Percentiles rank a stretch among this genome's conserved stretches.
Evolutionary conservation across 2,329 filamentous ascomycete genomes (phyloP).

Genomic region (Ophiostoma ips): DNA sequence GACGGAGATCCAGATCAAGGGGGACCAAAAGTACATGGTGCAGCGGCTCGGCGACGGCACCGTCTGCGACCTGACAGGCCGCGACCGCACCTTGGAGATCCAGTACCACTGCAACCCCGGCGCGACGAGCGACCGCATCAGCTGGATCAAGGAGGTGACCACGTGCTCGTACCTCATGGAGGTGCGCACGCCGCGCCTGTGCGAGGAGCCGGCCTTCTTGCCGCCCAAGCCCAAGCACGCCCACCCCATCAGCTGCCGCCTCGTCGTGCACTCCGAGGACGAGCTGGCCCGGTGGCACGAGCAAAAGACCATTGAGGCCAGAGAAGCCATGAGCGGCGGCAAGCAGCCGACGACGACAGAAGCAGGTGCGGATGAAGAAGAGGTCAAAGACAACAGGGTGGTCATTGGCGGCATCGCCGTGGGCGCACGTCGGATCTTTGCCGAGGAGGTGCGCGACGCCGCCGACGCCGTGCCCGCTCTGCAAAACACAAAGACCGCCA

Average conservation of each 20-base stretch:
- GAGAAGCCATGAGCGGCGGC: constrained; percentile 22
- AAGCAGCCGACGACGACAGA: constrained; percentile 10
- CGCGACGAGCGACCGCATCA: constrained; percentile 59
- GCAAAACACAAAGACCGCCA: constrained; percentile 1
- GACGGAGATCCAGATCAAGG: constrained; percentile 64
- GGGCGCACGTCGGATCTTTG: constrained; percentile 28
- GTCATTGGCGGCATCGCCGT: constrained; percentile 41
- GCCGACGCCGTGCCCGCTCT: not conserved
- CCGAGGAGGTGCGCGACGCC: constrained; percentile 6
- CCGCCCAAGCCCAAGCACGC: constrained; percentile 66
- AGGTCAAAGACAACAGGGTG: constrained; percentile 11
- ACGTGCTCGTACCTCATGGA: constrained; percentile 92
- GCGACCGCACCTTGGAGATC: constrained; percentile 70
- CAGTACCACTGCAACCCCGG: constrained; percentile 69
- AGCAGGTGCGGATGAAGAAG: constrained; percentile 7
- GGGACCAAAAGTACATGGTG: constrained; percentile 73
- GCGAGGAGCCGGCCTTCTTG: constrained; percentile 73
- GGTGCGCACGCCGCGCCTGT: constrained; percentile 76
- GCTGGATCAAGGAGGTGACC: constrained; percentile 83
- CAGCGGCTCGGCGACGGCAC: constrained; percentile 71
- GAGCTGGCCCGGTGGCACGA: constrained; percentile 27
- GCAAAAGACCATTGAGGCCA: constrained; percentile 25
- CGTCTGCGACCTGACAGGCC: constrained; percentile 71
- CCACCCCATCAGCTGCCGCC: constrained; percentile 62
- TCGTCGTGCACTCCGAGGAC: constrained; percentile 46